Base-by-base conservation (phyloP, 2,329 filamentous ascomycete genomes). In the Fusarium sp. region DNA sequence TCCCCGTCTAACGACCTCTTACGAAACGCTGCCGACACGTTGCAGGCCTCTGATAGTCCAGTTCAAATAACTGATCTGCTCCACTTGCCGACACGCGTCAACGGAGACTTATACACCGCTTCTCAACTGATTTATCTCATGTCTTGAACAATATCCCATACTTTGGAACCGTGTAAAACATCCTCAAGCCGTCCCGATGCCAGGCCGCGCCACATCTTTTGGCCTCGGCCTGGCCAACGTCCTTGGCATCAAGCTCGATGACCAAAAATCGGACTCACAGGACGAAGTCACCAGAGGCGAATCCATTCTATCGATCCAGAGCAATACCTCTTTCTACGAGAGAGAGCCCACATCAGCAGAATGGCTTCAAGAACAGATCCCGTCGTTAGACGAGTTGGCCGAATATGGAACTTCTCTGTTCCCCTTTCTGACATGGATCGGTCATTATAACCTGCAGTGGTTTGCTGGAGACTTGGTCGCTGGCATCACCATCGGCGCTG, bases 381-480 rank as follows among this genome's bases (percentile, higher is more conserved):
- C 95, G 0, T 84, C 83, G 0, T 78, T 82, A 7, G 69, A 77
- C 1, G 85, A 91, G 34, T 58, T 90, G 4, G 53, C 79, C 5
- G 73, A 81, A 2, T 99, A 97, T 76, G 61, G 89, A 62, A 81
- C 83, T 70, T 91, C 87, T 13, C 82, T 98, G 1, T 97, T 99
- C 72, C 96, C 96, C 0, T 98, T 97, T 77, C 78, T 91, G 5
- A 84, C 88, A n/a, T 99, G 96, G 96, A 95, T 98, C 62, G 80
- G 83, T 10, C 88, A 90, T 72, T 99, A 99, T 82, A 99, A 99
- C 77, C 10, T 90, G 4, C 90, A 93, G 82, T 99, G 96, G 96
- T 81, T 97, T 6, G 79, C 89, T 14, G 96, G 96, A 74, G 96
- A 99, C 81, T 80, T 98, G 50, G 90, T 98, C 62, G 95, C 96